These are phyloP conservation scores for Leersia perrieri DNA, from an alignment of 176 grass and related monocot species.

Conservation along the genomic window DNA sequence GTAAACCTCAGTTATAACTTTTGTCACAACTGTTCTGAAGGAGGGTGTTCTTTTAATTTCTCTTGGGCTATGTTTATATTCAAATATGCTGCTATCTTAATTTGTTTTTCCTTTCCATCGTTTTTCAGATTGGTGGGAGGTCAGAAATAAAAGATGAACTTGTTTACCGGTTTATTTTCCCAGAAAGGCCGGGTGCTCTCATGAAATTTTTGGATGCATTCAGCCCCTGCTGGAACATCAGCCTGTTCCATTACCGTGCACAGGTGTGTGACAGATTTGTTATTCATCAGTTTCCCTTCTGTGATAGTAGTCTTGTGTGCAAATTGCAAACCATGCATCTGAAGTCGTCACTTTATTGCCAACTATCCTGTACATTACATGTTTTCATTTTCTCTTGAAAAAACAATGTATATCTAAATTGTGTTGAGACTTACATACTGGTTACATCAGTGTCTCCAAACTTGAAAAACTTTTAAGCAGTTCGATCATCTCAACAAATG, in stretches of 20 bases:
- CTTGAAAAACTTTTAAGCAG: not conserved
- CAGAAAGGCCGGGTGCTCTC: conserved; percentile 84
- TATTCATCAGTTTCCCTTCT: not conserved
- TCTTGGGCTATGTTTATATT: not conserved
- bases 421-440: not conserved
- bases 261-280: conserved; percentile 45
- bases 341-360: not conserved
- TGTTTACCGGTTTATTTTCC: conserved; percentile 90
- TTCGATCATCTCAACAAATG: not conserved
- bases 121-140: conserved; percentile 84
- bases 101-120: not conserved
- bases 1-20: not conserved
- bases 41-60: not conserved
- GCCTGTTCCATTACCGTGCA: conserved; percentile 93
- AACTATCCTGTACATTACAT: not conserved
- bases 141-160: conserved; percentile 80
- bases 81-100: conserved; percentile 7
- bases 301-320: not conserved
- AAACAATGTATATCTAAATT: conserved; percentile 8
- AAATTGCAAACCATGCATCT: not conserved
- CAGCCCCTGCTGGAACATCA: conserved; percentile 95
- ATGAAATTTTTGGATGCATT: conserved; percentile 84
- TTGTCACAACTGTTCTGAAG: not conserved
- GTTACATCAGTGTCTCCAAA: not conserved
- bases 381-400: not conserved